Conservation (phyloP, 805 yeast species). For the Suhomyces prunicola region DNA sequence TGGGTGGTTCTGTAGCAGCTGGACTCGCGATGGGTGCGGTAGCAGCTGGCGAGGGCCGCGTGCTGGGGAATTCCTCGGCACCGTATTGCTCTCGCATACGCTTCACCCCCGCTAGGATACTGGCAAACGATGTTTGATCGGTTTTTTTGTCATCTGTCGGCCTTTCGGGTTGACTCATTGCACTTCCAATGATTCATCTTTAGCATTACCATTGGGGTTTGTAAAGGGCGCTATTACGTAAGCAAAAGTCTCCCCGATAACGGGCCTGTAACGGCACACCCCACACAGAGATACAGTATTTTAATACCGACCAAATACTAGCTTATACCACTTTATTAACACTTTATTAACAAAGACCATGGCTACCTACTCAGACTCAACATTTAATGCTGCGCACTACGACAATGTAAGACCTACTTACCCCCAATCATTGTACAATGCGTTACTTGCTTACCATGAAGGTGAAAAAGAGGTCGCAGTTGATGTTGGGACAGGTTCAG, state of each 20-base stretch:
- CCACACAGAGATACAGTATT: not conserved
- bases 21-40: not conserved
- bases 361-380: slow-evolving; percentile 59
- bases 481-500: slow-evolving; percentile 83
- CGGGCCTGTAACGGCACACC: not conserved
- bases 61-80: slow-evolving; percentile 1
- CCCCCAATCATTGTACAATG: slow-evolving; percentile 48
- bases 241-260: not conserved
- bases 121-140: slow-evolving; percentile 66
- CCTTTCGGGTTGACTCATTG: not conserved
- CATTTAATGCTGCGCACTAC: slow-evolving; percentile 54
- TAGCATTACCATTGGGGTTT: not conserved
- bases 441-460: slow-evolving; percentile 41
- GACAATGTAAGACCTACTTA: slow-evolving; percentile 64
- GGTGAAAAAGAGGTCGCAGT: slow-evolving; percentile 31
- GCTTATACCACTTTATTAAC: not conserved
- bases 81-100: slow-evolving; percentile 49
- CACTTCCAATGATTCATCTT: not conserved
- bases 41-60: not conserved
- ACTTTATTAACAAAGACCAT: slow-evolving; percentile 27
- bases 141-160: slow-evolving; percentile 6
- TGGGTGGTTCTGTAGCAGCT: not conserved
- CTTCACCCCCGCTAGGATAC: slow-evolving; percentile 68
- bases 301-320: not conserved
- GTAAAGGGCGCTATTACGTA: not conserved